phyloP scores from a whole-genome alignment of 1,284 basidiomycete species.

The Apiotrichum siamense region DNA sequence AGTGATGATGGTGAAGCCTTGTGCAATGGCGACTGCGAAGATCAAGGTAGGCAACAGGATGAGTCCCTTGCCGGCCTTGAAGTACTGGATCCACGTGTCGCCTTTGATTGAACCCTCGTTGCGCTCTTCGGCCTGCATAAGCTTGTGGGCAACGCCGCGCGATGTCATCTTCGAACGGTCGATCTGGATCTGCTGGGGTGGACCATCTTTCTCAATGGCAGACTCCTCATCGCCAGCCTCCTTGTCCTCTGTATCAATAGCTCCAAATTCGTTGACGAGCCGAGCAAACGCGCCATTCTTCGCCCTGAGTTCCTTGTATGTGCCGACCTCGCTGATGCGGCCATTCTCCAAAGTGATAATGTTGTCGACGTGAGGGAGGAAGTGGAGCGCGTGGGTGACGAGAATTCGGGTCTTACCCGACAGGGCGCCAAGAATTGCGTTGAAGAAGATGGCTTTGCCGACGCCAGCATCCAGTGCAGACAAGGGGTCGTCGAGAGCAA shows the following conservation, averaged over 20 bases:
- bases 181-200: not conserved
- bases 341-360: conserved; percentile 58
- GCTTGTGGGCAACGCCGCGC: conserved; percentile 31
- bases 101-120: conserved; percentile 39
- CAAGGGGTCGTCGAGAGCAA: conserved; percentile 77
- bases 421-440: conserved; percentile 63
- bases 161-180: conserved; percentile 41
- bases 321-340: conserved; percentile 66
- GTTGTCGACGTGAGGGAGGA: conserved; percentile 47
- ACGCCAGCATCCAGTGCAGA: conserved; percentile 80
- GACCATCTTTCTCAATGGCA: conserved; percentile 31
- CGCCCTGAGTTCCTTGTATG: conserved; percentile 61
- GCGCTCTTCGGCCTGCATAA: conserved; percentile 51
- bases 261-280: conserved; percentile 63
- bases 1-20: conserved; percentile 43
- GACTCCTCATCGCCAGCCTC: conserved; percentile 43
- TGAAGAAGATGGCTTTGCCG: conserved; percentile 73
- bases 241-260: conserved; percentile 50
- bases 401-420: conserved; percentile 70
- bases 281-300: conserved; percentile 61
- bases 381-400: conserved; percentile 52
- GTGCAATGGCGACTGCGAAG: conserved; percentile 36
- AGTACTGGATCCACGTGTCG: conserved; percentile 47
- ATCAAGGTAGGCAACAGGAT: conserved; percentile 52
- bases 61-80: conserved; percentile 50